These are phyloP conservation scores for Yarrowia osloensis DNA, from an alignment of 805 yeast genomes.

Conservation along the genomic window DNA sequence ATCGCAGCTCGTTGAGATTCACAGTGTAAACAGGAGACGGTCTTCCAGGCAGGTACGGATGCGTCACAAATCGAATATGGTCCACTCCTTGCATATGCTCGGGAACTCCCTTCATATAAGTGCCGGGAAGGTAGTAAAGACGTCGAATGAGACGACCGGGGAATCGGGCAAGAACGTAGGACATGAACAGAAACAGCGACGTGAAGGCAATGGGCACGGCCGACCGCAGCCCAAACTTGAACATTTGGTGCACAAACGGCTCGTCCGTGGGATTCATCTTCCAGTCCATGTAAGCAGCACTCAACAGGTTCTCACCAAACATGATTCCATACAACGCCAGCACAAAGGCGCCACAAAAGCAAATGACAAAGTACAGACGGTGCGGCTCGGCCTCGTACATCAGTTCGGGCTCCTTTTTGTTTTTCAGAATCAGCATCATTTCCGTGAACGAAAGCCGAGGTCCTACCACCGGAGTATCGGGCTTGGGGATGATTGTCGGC, in stretches of 20 bases:
- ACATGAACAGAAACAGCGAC: slow-evolving; percentile 47
- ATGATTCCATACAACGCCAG: slow-evolving; percentile 63
- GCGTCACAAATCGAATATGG: slow-evolving; percentile 65
- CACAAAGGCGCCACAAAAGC: slow-evolving; percentile 68
- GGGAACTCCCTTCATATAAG: slow-evolving; percentile 21
- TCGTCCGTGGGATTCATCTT: slow-evolving; percentile 54
- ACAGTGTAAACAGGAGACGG: slow-evolving; percentile 74
- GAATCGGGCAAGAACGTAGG: slow-evolving; percentile 50
- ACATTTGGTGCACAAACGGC: slow-evolving; percentile 45
- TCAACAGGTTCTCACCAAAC: slow-evolving; percentile 57
- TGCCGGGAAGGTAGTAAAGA: slow-evolving; percentile 69
- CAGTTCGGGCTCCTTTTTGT: slow-evolving; percentile 64
- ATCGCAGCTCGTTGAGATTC: slow-evolving; percentile 56
- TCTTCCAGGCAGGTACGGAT: slow-evolving; percentile 72
- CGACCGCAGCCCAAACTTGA: slow-evolving; percentile 44
- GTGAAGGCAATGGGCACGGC: slow-evolving; percentile 45
- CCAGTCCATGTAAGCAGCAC: slow-evolving; percentile 54
- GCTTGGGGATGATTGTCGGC: slow-evolving; percentile 70
- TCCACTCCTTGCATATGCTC: slow-evolving; percentile 41
- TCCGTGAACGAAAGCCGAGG: slow-evolving; percentile 57
- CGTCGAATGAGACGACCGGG: slow-evolving; percentile 75
- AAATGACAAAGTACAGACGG: slow-evolving; percentile 66
- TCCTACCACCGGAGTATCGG: slow-evolving; percentile 75
- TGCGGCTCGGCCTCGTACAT: slow-evolving; percentile 86
- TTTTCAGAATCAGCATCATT: slow-evolving; percentile 58